These are phyloP conservation scores for Pistacia atlantica DNA, from an alignment of 345 rosid species.

Conservation along the genomic window DNA sequence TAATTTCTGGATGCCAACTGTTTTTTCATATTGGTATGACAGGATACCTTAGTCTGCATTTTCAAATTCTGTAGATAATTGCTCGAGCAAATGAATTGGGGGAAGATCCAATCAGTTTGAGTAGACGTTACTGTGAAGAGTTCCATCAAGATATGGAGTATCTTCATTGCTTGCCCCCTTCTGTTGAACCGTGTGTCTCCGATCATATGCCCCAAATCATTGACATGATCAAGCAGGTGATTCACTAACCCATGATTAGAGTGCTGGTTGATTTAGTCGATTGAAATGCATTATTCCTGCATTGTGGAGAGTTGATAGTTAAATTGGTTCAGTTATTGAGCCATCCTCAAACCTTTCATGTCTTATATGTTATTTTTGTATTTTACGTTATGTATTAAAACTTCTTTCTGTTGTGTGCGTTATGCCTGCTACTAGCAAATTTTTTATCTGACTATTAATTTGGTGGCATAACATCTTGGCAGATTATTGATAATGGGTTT, in stretches of 20 bases:
- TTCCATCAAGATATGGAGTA: constrained; percentile 72
- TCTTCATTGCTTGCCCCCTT: constrained; percentile 84
- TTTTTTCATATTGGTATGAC: constrained; percentile 40
- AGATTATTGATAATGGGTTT: constrained; percentile 87
- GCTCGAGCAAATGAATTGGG: constrained; percentile 84
- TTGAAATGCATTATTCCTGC: neutral
- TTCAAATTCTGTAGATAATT: constrained; percentile 72
- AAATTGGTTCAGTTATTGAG: neutral
- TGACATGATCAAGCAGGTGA: constrained; percentile 85
- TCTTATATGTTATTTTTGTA: neutral
- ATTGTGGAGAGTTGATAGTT: neutral
- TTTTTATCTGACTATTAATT: constrained; percentile 4
- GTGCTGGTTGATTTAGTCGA: neutral
- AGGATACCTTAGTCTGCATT: constrained; percentile 55
- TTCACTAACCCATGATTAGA: neutral
- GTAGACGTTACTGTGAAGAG: constrained; percentile 81
- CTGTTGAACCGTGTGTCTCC: constrained; percentile 85
- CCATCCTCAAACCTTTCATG: neutral
- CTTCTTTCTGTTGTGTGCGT: neutral
- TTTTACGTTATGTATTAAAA: neutral
- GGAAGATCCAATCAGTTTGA: constrained; percentile 89
- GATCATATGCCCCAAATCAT: constrained; percentile 92
- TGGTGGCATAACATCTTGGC: constrained; percentile 27
- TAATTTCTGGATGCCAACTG: constrained; percentile 41
- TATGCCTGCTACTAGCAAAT: neutral